Evolutionary conservation across 1,284 basidiomycete species (phyloP).

Genomic region (Boletus calvinii): DNA sequence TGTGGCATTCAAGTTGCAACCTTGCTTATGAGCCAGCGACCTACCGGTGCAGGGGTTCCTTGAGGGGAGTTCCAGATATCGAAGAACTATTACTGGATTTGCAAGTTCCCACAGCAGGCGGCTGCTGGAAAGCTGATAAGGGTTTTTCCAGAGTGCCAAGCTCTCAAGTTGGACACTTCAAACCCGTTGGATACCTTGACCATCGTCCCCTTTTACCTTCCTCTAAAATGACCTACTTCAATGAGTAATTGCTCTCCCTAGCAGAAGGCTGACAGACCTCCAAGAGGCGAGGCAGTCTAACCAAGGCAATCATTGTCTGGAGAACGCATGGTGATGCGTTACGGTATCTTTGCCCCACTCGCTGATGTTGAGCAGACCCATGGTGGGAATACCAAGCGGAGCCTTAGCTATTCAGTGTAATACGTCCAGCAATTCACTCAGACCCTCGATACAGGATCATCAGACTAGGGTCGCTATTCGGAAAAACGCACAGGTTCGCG

Average conservation of each 20-base stretch:
- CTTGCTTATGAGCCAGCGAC: background rate
- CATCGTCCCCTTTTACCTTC: background rate
- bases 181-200: background rate
- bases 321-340: background rate
- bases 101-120: constrained; percentile 6
- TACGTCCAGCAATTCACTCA: background rate
- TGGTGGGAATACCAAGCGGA: too few species aligned
- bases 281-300: background rate
- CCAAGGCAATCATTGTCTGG: background rate
- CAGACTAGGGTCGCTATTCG: constrained; percentile 14
- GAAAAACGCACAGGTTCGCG: constrained; percentile 14
- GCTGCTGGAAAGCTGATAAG: background rate
- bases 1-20: background rate
- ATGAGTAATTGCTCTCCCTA: background rate
- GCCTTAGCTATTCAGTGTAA: too few species aligned
- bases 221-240: background rate
- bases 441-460: constrained; percentile 8
- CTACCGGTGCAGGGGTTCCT: too few species aligned
- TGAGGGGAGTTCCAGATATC: background rate
- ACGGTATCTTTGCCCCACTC: background rate
- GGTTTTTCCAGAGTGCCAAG: too few species aligned
- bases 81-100: background rate
- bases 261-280: background rate
- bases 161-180: background rate
- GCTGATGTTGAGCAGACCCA: too few species aligned